Evolutionary conservation across 495 filamentous ascomycete genomes (phyloP), one percentile per base, ranked within the genome.

Genomic region (Daldinia bambusicola): DNA sequence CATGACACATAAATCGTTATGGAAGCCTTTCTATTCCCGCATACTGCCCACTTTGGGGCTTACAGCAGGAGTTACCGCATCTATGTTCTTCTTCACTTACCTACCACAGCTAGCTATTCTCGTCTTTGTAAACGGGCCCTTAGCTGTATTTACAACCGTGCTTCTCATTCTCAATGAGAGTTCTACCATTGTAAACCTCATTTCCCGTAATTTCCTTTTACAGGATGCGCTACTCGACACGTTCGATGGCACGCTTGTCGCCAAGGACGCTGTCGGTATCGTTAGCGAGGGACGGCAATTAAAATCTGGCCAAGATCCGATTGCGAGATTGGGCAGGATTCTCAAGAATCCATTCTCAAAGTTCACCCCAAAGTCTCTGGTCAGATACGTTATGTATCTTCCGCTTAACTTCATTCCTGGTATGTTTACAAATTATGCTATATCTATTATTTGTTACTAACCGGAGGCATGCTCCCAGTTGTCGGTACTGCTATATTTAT

Each of bases 351-450:
- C 93, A 0, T 90, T 97, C 70, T 77, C 82, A 12, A 86, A 84
- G 30, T 89, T 93, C 72, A 89, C 85, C 1, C 87, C 89, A 3
- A 85, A 84, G 67, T 86, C 88, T 2, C 57, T 96, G 13, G 75
- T 97, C 7, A 82, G 91, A 48, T 92, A 93, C 70, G 77, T 93
- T n/a, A 76, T 92, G 43, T 92, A 93, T 72, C 81, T 98, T n/a
- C 94, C 95, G 12, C 83, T 98, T 55, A 98, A 97, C 78, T 90
- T 97, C 63, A 91, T 99, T 45, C 95, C 95, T 43, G 78, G 81
- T 84, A 26, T 26, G 22, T 45, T 12, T 9, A 13, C 1, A 14
- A 20, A 31, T 4, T 5, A 1, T 14, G 51, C 3, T 5, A 8
- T 6, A 1, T 22, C 4, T 36, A 18, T 7, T 37, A n/a, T 61